Conservation (phyloP, 192 early-diverging fungal species). For the Jimgerdemannia flammicorona region DNA sequence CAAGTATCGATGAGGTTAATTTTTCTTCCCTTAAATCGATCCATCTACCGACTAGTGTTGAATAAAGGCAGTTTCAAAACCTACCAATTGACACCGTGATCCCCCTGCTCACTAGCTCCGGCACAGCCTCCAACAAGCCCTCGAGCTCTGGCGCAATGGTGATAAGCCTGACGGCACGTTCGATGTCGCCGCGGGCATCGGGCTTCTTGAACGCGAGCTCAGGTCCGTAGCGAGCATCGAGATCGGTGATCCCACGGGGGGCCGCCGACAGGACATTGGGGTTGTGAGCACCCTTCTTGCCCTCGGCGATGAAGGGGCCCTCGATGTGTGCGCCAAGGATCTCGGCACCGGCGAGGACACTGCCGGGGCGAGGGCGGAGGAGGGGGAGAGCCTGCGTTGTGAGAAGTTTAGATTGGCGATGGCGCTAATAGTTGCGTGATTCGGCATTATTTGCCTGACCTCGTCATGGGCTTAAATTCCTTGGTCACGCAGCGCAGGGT, state of each 20-base stretch:
- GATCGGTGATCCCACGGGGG: conserved; percentile 52
- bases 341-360: conserved; percentile 50
- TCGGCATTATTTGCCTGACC: not conserved
- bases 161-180: conserved; percentile 51
- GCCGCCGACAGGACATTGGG: conserved; percentile 51
- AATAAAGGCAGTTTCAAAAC: not conserved
- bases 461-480: too few relatives aligned
- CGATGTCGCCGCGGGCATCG: not conserved
- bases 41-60: too few relatives aligned
- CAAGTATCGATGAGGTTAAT: too few relatives aligned
- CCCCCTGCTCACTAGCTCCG: conserved; percentile 55
- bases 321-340: conserved; percentile 57
- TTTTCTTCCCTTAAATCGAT: too few relatives aligned
- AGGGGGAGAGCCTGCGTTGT: not conserved
- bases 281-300: conserved; percentile 71
- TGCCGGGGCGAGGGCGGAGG: conserved; percentile 59
- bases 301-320: conserved; percentile 60
- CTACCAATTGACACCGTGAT: conserved; percentile 56
- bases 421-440: not conserved
- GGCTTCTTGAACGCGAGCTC: conserved; percentile 18
- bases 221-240: conserved; percentile 65
- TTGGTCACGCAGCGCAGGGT: too few relatives aligned
- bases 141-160: conserved; percentile 74
- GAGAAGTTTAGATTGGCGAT: too few relatives aligned
- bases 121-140: conserved; percentile 59